Conservation (phyloP, 441 rosid genomes). For the California macrophylla region DNA sequence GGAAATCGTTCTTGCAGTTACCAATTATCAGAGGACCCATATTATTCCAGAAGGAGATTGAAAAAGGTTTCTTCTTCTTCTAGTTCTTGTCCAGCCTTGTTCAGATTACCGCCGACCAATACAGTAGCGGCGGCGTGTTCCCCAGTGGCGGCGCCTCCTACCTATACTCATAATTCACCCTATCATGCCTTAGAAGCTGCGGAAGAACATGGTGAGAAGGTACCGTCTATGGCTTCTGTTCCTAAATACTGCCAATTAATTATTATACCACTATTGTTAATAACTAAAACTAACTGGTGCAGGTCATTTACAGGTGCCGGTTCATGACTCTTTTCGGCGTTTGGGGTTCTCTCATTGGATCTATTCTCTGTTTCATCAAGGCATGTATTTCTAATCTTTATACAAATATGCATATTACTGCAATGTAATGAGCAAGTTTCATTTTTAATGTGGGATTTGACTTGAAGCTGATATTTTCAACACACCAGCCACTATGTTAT, state of each 20-base stretch:
- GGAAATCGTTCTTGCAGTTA: neutral
- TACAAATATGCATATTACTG: neutral
- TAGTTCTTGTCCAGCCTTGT: neutral
- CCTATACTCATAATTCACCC: neutral
- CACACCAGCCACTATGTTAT: neutral
- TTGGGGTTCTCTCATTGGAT: slow-evolving; percentile 52
- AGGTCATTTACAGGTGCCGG: slow-evolving; percentile 51
- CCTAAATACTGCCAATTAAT: neutral
- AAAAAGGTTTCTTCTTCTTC: neutral
- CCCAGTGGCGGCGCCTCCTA: neutral
- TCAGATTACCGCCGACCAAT: neutral
- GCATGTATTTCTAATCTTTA: slow-evolving; percentile 16
- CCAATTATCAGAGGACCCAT: neutral
- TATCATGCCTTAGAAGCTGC: slow-evolving; percentile 19
- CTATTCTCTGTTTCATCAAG: slow-evolving; percentile 56
- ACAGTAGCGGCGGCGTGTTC: neutral
- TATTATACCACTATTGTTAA: neutral
- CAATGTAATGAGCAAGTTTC: neutral
- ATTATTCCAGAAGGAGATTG: neutral
- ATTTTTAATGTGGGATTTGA: neutral
- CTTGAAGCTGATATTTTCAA: no score
- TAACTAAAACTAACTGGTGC: neutral
- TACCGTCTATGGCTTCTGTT: slow-evolving; percentile 3
- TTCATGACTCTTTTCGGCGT: slow-evolving; percentile 65
- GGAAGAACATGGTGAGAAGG: slow-evolving; percentile 58